These are phyloP conservation scores for Boletales sp. DNA, from an alignment of 768 basidiomycete species.

Conservation along the genomic window DNA sequence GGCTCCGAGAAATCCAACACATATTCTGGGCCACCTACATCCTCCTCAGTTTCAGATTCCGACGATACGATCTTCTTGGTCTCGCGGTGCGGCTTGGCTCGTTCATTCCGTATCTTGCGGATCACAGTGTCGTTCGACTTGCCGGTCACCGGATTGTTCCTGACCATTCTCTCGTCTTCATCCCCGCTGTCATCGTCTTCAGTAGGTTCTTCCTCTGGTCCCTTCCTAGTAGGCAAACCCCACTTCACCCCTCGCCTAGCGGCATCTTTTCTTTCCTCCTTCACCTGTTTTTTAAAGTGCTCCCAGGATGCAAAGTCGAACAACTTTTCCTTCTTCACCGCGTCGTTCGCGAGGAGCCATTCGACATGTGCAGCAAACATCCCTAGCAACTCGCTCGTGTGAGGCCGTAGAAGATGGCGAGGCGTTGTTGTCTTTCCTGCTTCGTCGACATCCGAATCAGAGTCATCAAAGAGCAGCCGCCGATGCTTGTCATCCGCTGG, in stretches of 20 bases:
- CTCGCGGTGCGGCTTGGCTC: not conserved
- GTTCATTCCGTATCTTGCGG: constrained; percentile 21
- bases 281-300: constrained; percentile 37
- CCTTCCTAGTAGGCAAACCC: constrained; percentile 19
- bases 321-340: constrained; percentile 23
- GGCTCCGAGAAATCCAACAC: constrained; percentile 58
- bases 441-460: constrained; percentile 29
- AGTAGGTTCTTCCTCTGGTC: constrained; percentile 4
- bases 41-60: constrained; percentile 20
- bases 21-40: constrained; percentile 32
- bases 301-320: constrained; percentile 49
- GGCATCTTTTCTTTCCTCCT: constrained; percentile 33
- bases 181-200: not conserved
- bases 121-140: constrained; percentile 15
- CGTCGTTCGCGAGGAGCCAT: constrained; percentile 56
- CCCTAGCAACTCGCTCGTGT: constrained; percentile 47
- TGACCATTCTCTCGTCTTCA: constrained; percentile 8
- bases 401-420: constrained; percentile 45
- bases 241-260: constrained; percentile 17
- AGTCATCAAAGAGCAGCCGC: constrained; percentile 35
- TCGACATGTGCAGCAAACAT: constrained; percentile 53
- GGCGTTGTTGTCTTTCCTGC: constrained; percentile 27
- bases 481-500: constrained; percentile 24
- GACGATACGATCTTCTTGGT: constrained; percentile 6
- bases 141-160: constrained; percentile 27